A percentile compares a stretch with the other conserved stretches of the same genome.
These are phyloP conservation scores for Trichophyton mentagrophytes DNA, from an alignment of 2,329 filamentous ascomycete genomes.

Conservation along the genomic window DNA sequence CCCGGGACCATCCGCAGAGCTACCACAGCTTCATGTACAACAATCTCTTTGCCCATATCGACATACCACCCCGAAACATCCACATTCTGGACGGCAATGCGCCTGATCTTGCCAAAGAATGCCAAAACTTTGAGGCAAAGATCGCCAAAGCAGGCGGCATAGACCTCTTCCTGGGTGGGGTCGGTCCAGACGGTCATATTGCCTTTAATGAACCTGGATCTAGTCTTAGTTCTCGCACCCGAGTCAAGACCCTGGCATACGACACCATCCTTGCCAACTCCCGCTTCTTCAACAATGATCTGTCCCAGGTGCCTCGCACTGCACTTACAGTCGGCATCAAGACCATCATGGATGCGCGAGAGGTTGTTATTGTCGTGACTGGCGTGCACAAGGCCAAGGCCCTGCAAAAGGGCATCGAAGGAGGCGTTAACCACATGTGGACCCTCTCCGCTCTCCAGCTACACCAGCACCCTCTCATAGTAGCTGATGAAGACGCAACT, in stretches of 20 bases:
- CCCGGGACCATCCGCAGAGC: conserved; percentile 69
- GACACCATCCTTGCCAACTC: conserved; percentile 80
- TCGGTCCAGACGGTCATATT: conserved; percentile 76
- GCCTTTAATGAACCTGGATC: conserved; percentile 86
- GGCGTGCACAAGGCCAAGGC: conserved; percentile 71
- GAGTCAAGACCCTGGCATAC: conserved; percentile 76
- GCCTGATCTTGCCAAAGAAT: conserved; percentile 60
- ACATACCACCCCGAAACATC: conserved; percentile 69
- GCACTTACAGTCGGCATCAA: conserved; percentile 75
- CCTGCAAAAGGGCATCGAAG: conserved; percentile 67
- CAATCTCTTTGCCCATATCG: conserved; percentile 76
- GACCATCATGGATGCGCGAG: conserved; percentile 66
- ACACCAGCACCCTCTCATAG: conserved; percentile 68
- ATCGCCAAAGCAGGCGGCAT: conserved; percentile 66
- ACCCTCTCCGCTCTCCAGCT: conserved; percentile 69
- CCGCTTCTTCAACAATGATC: conserved; percentile 65
- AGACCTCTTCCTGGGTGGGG: conserved; percentile 72
- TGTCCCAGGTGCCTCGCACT: conserved; percentile 63
- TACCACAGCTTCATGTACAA: conserved; percentile 93
- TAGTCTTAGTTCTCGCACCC: conserved; percentile 60
- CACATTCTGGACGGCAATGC: conserved; percentile 77
- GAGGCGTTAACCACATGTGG: conserved; percentile 83
- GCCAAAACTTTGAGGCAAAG: conserved; percentile 63
- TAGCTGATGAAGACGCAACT: conserved; percentile 70
- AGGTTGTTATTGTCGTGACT: conserved; percentile 71